These are phyloP conservation scores for Neonectria magnoliae DNA, from an alignment of 2,329 filamentous ascomycete species.

Conservation along the genomic window DNA sequence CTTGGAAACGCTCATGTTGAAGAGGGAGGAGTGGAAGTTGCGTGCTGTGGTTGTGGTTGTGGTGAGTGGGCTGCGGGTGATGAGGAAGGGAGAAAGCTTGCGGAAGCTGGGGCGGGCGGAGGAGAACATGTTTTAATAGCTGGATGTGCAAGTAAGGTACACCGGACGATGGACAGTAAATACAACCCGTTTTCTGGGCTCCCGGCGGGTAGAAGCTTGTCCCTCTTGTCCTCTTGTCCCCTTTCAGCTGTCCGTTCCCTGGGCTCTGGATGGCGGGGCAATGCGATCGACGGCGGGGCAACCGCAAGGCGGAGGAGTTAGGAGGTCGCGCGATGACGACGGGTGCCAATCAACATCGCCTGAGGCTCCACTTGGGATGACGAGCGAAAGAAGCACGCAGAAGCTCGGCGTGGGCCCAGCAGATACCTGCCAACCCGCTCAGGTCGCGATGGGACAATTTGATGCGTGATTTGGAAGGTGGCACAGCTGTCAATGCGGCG, in stretches of 20 bases:
- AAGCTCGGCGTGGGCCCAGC: conserved; percentile 20
- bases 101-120: conserved; percentile 15
- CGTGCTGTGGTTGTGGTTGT: conserved; percentile 2
- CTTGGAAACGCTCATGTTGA: conserved; percentile 79
- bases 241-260: conserved; percentile 33
- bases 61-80: conserved; percentile 26
- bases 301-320: conserved; percentile 15
- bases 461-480: conserved; percentile 10
- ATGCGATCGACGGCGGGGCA: conserved; percentile 44
- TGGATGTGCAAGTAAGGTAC: not conserved
- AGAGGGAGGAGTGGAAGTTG: conserved; percentile 11
- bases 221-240: conserved; percentile 1
- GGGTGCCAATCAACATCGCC: conserved; percentile 35
- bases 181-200: conserved; percentile 18
- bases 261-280: conserved; percentile 40
- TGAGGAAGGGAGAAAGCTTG: conserved; percentile 14
- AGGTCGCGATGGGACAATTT: not conserved
- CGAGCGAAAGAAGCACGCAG: conserved; percentile 39
- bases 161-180: not conserved
- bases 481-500: not conserved
- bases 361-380: conserved; percentile 40
- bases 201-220: conserved; percentile 26
- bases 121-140: conserved; percentile 17
- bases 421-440: not conserved
- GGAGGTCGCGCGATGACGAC: conserved; percentile 36